Evolutionary conservation across 768 basidiomycete genomes (phyloP).

Genomic region (Boletus edulis): DNA sequence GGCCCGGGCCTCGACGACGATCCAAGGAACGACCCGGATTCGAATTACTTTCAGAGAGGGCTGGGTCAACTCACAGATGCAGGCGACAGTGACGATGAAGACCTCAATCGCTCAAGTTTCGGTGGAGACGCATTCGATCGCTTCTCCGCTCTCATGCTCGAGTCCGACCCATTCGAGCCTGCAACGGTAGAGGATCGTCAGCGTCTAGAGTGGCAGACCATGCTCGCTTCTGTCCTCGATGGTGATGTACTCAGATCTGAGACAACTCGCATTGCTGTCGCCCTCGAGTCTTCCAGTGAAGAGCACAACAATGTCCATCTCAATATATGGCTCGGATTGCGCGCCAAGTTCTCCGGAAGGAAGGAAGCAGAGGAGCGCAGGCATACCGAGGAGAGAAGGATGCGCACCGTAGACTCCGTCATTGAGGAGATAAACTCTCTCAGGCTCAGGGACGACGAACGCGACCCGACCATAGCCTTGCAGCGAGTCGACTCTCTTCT

Average conservation of each 20-base stretch:
- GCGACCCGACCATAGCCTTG: constrained; percentile 44
- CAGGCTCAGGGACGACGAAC: constrained; percentile 47
- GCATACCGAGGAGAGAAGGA: constrained; percentile 78
- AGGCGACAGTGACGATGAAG: constrained; percentile 78
- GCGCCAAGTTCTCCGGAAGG: constrained; percentile 80
- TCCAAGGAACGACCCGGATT: constrained; percentile 77
- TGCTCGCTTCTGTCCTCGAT: constrained; percentile 89
- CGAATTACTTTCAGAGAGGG: constrained; percentile 75
- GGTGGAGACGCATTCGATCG: constrained; percentile 49
- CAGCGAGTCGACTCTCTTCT: constrained; percentile 65
- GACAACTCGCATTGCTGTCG: constrained; percentile 87
- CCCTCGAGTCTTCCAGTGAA: constrained; percentile 65
- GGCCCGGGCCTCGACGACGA: constrained; percentile 63
- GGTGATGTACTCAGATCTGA: constrained; percentile 96
- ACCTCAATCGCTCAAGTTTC: constrained; percentile 42
- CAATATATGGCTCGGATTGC: constrained; percentile 86
- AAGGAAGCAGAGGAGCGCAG: constrained; percentile 80
- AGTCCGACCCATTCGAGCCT: constrained; percentile 63
- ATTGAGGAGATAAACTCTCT: constrained; percentile 84
- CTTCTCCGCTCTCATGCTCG: constrained; percentile 50
- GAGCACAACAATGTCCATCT: constrained; percentile 65
- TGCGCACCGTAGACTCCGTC: constrained; percentile 76
- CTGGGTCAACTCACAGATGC: constrained; percentile 65
- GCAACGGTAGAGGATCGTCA: constrained; percentile 74
- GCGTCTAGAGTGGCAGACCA: constrained; percentile 92